Conservation (phyloP, 352 stramenopile genomes). For the Phytophthora pluvialis region DNA sequence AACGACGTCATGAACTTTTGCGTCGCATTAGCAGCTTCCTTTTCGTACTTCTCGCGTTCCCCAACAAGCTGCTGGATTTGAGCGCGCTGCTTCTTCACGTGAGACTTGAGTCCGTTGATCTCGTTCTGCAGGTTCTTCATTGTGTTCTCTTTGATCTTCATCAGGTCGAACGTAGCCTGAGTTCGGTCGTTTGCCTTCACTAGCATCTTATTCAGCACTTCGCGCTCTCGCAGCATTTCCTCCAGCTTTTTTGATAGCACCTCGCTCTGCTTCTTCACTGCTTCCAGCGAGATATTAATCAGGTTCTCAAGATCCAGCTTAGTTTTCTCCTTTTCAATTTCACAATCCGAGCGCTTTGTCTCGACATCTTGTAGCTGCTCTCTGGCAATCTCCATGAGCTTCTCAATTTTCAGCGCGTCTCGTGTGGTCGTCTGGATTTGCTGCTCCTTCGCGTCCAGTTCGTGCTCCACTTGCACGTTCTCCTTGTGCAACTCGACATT, state of each 20-base stretch:
- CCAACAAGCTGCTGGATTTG: slow-evolving; percentile 86
- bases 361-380: slow-evolving; percentile 80
- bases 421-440: slow-evolving; percentile 61
- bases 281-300: slow-evolving; percentile 66
- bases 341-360: slow-evolving; percentile 57
- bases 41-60: slow-evolving; percentile 91
- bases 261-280: slow-evolving; percentile 77
- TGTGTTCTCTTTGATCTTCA: slow-evolving; percentile 92
- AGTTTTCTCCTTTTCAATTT: slow-evolving; percentile 68
- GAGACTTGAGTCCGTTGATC: slow-evolving; percentile 81
- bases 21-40: slow-evolving; percentile 78
- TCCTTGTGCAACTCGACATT: slow-evolving; percentile 85
- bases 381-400: slow-evolving; percentile 73
- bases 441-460: slow-evolving; percentile 53
- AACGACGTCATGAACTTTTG: slow-evolving; percentile 86
- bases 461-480: slow-evolving; percentile 69
- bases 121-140: slow-evolving; percentile 92
- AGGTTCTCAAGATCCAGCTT: slow-evolving; percentile 73
- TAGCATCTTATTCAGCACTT: slow-evolving; percentile 89
- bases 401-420: slow-evolving; percentile 77
- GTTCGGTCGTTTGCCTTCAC: slow-evolving; percentile 82
- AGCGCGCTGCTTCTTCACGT: slow-evolving; percentile 80
- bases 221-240: slow-evolving; percentile 80
- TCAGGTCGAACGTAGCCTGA: slow-evolving; percentile 89
- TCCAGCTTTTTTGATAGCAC: slow-evolving; percentile 77